These are phyloP conservation scores for Aspergillus affinis DNA, from an alignment of 495 filamentous ascomycete genomes.

Conservation along the genomic window DNA sequence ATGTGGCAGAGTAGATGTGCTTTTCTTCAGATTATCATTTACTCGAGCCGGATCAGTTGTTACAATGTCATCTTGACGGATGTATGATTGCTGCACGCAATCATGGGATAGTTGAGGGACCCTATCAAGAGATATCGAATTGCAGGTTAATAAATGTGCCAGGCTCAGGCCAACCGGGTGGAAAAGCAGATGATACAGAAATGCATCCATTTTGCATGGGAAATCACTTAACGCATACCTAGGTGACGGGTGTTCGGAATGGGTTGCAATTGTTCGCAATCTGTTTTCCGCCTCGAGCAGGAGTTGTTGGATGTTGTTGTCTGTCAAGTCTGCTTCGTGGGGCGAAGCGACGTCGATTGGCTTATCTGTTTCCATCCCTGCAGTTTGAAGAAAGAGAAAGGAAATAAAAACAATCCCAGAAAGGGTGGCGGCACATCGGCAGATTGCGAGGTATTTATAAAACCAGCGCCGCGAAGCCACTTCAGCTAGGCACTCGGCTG, in stretches of 20 bases:
- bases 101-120: constrained; percentile 46
- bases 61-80: constrained; percentile 46
- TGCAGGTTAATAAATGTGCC: neutral
- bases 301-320: constrained; percentile 61
- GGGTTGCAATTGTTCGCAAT: constrained; percentile 33
- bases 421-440: neutral
- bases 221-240: neutral
- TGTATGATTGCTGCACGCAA: constrained; percentile 45
- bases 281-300: constrained; percentile 64
- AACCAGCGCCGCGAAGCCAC: neutral
- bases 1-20: constrained; percentile 40
- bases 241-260: neutral
- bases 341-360: constrained; percentile 13
- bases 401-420: neutral
- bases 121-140: constrained; percentile 11
- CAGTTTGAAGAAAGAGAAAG: neutral
- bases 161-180: neutral
- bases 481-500: neutral
- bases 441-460: constrained; percentile 7
- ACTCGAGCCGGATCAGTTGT: constrained; percentile 47
- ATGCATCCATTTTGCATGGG: neutral
- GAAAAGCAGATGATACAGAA: neutral
- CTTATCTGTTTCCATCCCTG: constrained; percentile 5
- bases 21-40: constrained; percentile 14
- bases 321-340: constrained; percentile 32